Evolutionary conservation across 352 stramenopile species (phyloP), one percentile per base, ranked within the genome.

Genomic region (Detonula confervacea): DNA sequence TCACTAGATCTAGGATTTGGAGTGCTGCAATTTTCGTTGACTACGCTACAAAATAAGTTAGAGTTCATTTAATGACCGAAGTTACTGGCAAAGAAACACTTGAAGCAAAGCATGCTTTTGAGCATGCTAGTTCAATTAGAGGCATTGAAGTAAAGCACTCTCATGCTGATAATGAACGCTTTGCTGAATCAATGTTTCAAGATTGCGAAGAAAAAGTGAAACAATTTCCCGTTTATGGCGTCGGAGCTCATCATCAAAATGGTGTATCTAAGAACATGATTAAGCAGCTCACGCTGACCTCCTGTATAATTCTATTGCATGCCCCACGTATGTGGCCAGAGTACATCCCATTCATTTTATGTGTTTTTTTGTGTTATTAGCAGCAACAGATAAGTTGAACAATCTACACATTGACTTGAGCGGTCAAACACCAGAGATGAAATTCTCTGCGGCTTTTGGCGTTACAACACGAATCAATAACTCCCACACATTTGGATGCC

Each of bases 1-100:
- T 73, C 0, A 84, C 70, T 4, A 77, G 39, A 20, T 25, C 71
- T 14, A 51, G 81, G 30, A 84, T 86, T 67, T 65, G 69, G 39
- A 29, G 59, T 33, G 81, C 77, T n/a, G 81, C 77, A n/a, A 42
- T 88, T 14, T 86, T 73, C 69, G 68, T 84, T 2, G 77, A 84
- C 37, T 62, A 86, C 11, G 57, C 46, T 20, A 73, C 55, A n/a
- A 29, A 49, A 1, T 60, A 76, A 5, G 24, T 42, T 35, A 84
- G 70, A 44, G 66, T 86, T 4, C 42, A 61, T n/a, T 33, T 84
- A n/a, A 68, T 57, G 42, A 55, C 25, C 37, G 22, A 49, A 35
- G 30, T 24, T 9, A 49, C 42, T 51, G 16, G 29, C 4, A 33
- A 71, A n/a, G 39, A 65, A 33, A 81, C 66, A 20, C 22, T 77